Evolutionary conservation across 2,329 filamentous ascomycete genomes (phyloP).

Genomic region (Lachnellula subtilissima): DNA sequence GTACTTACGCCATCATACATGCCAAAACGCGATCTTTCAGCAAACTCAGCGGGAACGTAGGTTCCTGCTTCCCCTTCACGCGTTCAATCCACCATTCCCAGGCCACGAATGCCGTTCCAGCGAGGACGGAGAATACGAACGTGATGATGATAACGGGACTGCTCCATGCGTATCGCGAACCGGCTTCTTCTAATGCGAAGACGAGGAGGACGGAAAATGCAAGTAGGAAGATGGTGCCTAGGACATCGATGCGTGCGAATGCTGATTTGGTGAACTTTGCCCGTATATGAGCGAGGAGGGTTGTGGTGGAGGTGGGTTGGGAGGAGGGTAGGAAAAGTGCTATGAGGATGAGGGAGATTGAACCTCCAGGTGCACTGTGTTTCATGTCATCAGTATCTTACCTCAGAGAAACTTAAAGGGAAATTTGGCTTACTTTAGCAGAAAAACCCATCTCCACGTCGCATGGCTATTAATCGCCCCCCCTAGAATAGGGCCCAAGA

Average conservation of each 20-base stretch:
- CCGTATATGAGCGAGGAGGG: neutral
- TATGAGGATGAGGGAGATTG: neutral
- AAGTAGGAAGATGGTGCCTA: constrained; percentile 33
- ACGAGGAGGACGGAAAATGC: constrained; percentile 41
- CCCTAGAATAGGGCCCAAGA: constrained; percentile 31
- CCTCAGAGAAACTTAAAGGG: neutral
- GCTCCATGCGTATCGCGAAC: constrained; percentile 39
- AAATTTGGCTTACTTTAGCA: constrained; percentile 3
- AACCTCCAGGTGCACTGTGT: constrained; percentile 7
- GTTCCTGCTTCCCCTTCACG: constrained; percentile 8
- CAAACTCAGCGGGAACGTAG: constrained; percentile 15
- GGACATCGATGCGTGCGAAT: constrained; percentile 1
- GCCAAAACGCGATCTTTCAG: constrained; percentile 8
- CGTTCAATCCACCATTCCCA: constrained; percentile 29
- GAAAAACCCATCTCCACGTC: constrained; percentile 30
- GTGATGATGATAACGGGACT: constrained; percentile 36
- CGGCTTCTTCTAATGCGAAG: constrained; percentile 42
- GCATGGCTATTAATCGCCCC: constrained; percentile 32
- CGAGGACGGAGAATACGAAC: constrained; percentile 20
- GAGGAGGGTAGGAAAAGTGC: constrained; percentile 4
- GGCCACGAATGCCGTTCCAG: constrained; percentile 31
- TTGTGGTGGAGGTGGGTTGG: neutral
- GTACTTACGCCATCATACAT: constrained; percentile 13
- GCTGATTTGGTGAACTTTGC: neutral
- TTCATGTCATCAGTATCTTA: neutral